A percentile compares a stretch with the other conserved stretches of the same genome.
Conservation (phyloP, 306 rosid species). For the Leucaena leucocephala region DNA sequence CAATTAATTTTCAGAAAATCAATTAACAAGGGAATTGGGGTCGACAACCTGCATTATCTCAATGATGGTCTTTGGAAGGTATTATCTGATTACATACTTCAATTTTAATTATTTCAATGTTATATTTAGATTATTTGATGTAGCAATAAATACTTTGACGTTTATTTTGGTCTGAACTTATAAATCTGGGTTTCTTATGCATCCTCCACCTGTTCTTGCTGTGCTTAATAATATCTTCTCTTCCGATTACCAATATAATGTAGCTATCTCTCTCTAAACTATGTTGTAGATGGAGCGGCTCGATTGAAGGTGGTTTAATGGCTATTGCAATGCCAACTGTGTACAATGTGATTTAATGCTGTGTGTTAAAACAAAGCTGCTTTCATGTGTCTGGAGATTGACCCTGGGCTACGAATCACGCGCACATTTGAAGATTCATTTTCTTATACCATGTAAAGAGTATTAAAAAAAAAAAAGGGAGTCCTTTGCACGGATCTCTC, state of each 20-base stretch:
- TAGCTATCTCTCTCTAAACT: conserved; percentile 9
- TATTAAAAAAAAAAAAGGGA: conserved; percentile 30
- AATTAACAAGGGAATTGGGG: conserved; percentile 94
- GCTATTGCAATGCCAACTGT: conserved; percentile 6
- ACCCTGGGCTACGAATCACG: conserved; percentile 34
- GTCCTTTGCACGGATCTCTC: conserved; percentile 36
- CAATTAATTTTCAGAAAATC: conserved; percentile 64
- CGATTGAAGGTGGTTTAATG: conserved; percentile 58
- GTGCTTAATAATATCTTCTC: conserved; percentile 17
- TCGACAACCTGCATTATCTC: conserved; percentile 98
- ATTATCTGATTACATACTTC: conserved; percentile 28
- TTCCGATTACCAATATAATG: not conserved
- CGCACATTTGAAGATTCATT: conserved; percentile 17
- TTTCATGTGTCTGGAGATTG: conserved; percentile 38
- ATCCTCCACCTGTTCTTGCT: not conserved
- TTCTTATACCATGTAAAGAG: conserved; percentile 41
- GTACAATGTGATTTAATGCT: not conserved
- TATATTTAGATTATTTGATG: conserved; percentile 6
- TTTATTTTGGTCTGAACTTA: conserved; percentile 13
- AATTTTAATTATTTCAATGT: conserved; percentile 16
- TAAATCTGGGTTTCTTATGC: not conserved
- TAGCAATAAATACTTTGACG: not conserved
- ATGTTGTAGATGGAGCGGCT: conserved; percentile 72
- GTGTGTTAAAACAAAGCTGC: conserved; percentile 4
- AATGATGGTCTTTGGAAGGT: conserved; percentile 99